phyloP scores from a whole-genome alignment of 2,329 filamentous ascomycete species.

The Trichoderma arundinaceum region DNA sequence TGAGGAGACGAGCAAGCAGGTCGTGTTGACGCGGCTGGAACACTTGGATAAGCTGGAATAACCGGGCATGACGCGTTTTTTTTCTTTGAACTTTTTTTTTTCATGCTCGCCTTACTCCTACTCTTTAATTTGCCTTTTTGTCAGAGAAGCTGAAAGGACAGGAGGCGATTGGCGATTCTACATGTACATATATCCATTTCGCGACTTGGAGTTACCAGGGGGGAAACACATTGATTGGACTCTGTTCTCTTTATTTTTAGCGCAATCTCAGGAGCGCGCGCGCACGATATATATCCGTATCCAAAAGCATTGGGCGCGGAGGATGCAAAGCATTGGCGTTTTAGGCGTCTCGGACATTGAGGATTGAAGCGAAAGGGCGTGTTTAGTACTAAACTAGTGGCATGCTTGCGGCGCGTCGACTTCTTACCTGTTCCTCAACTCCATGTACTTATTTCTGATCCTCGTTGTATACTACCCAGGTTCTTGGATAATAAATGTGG shows the following conservation, averaged over 20 bases:
- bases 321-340: slow-evolving; percentile 25
- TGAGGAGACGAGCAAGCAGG: slow-evolving; percentile 98
- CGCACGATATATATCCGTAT: not conserved
- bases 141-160: too few relatives aligned
- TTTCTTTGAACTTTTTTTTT: not conserved
- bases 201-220: slow-evolving; percentile 14
- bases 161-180: not conserved
- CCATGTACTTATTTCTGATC: not conserved
- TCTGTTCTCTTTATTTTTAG: not conserved
- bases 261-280: slow-evolving; percentile 2
- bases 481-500: too few relatives aligned
- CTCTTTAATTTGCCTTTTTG: not conserved
- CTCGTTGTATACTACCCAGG: not conserved
- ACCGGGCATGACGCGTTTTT: not conserved
- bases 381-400: not conserved
- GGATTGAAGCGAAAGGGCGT: not conserved
- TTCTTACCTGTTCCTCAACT: not conserved
- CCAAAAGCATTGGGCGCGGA: too few relatives aligned
- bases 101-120: not conserved
- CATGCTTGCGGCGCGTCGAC: not conserved
- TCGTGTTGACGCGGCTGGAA: slow-evolving; percentile 90
- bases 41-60: slow-evolving; percentile 96
- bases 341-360: slow-evolving; percentile 17
- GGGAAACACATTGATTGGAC: not conserved
- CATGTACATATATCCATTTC: not conserved